These are phyloP conservation scores for Calonectria hawksworthii DNA, from an alignment of 2,329 filamentous ascomycete genomes.

Conservation along the genomic window DNA sequence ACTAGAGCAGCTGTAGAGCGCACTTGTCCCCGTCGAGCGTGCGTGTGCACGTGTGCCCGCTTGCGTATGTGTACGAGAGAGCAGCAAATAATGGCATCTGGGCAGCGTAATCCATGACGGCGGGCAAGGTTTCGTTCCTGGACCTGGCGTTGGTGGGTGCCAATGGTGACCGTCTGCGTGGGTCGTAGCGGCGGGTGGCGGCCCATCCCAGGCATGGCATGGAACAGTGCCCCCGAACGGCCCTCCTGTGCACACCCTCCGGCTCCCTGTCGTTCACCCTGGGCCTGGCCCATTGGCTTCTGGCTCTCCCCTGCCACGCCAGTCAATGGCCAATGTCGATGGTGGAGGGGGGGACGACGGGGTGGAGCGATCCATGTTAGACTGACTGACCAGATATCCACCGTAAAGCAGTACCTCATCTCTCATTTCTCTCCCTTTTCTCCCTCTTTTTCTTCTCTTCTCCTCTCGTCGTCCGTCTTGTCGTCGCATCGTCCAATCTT, in stretches of 20 bases:
- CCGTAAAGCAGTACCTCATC: slow-evolving; percentile 42
- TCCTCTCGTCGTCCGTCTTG: slow-evolving; percentile 45
- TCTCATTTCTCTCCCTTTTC: slow-evolving; percentile 43
- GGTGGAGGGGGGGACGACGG: slow-evolving; percentile 19
- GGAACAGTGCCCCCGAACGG: slow-evolving; percentile 30
- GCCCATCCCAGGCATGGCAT: slow-evolving; percentile 22
- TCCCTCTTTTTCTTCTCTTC: slow-evolving; percentile 43
- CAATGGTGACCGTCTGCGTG: slow-evolving; percentile 24
- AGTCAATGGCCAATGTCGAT: slow-evolving; percentile 18
- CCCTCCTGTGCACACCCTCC: slow-evolving; percentile 12
- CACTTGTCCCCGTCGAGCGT: not conserved
- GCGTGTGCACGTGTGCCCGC: slow-evolving; percentile 4
- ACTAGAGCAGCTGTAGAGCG: not conserved
- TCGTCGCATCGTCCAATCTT: slow-evolving; percentile 45
- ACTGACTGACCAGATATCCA: slow-evolving; percentile 41
- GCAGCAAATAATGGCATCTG: slow-evolving; percentile 17
- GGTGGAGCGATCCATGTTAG: slow-evolving; percentile 37
- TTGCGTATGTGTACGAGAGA: not conserved
- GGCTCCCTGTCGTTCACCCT: slow-evolving; percentile 21
- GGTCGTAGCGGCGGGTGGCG: slow-evolving; percentile 31
- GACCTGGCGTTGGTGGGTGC: slow-evolving; percentile 11
- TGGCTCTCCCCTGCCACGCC: slow-evolving; percentile 30
- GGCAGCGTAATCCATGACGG: slow-evolving; percentile 13
- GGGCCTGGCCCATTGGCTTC: slow-evolving; percentile 21
- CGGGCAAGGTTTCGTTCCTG: slow-evolving; percentile 20